These are phyloP conservation scores for Rhodotorula sp. DNA, from an alignment of 1,284 basidiomycete species.

Conservation along the genomic window DNA sequence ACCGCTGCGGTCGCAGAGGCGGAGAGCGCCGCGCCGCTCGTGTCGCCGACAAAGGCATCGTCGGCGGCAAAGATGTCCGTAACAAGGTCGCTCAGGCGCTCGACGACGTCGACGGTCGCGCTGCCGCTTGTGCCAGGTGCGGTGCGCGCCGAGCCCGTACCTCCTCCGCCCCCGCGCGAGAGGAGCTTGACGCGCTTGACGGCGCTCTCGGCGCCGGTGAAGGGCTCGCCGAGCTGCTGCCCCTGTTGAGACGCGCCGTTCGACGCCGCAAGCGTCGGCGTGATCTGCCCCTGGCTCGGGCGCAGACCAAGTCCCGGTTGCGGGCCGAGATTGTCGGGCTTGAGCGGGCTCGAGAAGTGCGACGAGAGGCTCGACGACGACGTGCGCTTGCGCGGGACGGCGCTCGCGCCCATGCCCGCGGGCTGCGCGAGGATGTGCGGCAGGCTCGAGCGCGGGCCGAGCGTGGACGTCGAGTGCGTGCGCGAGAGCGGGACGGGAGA, in stretches of 20 bases:
- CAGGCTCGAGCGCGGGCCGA: not conserved
- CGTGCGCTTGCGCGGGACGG: not conserved
- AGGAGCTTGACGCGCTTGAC: conserved; percentile 33
- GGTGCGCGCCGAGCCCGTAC: not conserved
- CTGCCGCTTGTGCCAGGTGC: not conserved
- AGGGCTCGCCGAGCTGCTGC: conserved; percentile 8
- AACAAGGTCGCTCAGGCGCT: conserved; percentile 22
- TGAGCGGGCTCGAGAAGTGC: conserved; percentile 7
- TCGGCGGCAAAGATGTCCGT: conserved; percentile 35
- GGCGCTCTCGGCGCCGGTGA: conserved; percentile 22
- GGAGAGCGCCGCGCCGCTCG: conserved; percentile 13
- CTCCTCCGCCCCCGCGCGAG: not conserved
- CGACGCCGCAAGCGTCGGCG: not conserved
- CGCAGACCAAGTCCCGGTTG: not conserved
- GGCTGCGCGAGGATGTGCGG: not conserved
- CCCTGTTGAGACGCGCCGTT: not conserved
- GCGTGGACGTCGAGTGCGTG: no score
- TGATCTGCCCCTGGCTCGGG: not conserved
- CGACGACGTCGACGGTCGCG: conserved; percentile 14
- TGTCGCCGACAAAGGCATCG: conserved; percentile 35
- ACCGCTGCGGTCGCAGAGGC: not conserved
- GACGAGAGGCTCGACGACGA: conserved; percentile 8
- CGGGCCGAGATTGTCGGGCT: not conserved
- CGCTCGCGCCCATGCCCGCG: no score
- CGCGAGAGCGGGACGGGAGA: no score